Base-by-base conservation (phyloP, 169 alveolate species). In the Cardiosporidium cionae region DNA sequence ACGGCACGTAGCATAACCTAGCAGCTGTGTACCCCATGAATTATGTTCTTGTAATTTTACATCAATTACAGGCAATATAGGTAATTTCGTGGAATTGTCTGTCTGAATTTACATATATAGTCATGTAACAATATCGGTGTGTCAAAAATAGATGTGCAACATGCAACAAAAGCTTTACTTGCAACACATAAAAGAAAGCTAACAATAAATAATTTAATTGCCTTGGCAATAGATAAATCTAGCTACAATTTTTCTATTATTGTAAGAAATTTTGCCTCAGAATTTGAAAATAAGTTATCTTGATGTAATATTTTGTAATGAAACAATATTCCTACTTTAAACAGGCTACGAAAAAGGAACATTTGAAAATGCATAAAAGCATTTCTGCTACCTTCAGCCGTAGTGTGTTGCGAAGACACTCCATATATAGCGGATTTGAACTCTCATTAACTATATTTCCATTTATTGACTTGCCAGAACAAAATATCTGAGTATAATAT, bases 371-470 rank as follows among this genome's bases (percentile, higher is more conserved):
- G n/a, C 28, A 22, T 69, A 69, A 3, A 69, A 4, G 16, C n/a
- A 9, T 16, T 9, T 16, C 0, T 1, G 73, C 3, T 68, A 78
- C 84, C 76, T 58, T 71, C 2, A 78, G 52, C 23, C 76, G 52
- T 36, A 71, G 28, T 9, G 83, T 85, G 63, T 85, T 76, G 62
- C 75, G 78, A 64, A 89, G 64, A 53, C 94, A 89, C 65, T 89
- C 91, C 86, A 89, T 78, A 80, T 76, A 89, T 32, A 86, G 89
- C 36, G 94, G 94, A 58, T 84, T 82, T 36, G 86, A 81, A 27
- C 82, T 84, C 66, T 79, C 81, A 31, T 74, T 74, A 44, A 72
- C 81, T 33, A 86, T 80, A 4, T 86, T 84, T 7, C 91, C 83
- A 28, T 86, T 84, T 70, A 82, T 83, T 73, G 85, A 78, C 31